Evolutionary conservation across 345 rosid species (phyloP).

Genomic region (Pistacia integerrima): DNA sequence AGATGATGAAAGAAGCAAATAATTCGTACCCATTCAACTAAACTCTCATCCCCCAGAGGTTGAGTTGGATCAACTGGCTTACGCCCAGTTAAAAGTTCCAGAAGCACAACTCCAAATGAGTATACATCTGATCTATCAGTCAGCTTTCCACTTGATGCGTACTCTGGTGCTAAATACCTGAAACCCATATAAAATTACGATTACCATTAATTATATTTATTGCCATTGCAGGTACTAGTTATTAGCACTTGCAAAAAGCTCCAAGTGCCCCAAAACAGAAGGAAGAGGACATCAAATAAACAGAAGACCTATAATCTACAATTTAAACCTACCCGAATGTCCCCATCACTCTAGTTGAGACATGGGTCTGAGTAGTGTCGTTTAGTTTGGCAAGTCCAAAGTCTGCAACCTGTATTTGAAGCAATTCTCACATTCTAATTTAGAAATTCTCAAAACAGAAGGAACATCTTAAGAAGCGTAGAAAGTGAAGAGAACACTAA

Average conservation of each 20-base stretch:
- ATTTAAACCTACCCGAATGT: conserved; percentile 81
- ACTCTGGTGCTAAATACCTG: conserved; percentile 97
- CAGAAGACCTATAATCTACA: conserved; percentile 6
- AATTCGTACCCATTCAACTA: conserved; percentile 92
- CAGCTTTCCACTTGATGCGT: conserved; percentile 93
- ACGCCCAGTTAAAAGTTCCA: conserved; percentile 93
- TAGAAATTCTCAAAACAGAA: background rate
- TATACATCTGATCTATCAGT: conserved; percentile 94
- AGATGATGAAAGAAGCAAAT: conserved; percentile 4
- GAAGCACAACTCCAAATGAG: conserved; percentile 96
- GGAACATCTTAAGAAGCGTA: background rate
- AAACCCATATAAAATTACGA: conserved; percentile 13
- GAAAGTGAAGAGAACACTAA: conserved; percentile 21
- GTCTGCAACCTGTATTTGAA: conserved; percentile 79
- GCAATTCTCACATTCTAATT: background rate
- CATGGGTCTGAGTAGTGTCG: conserved; percentile 82
- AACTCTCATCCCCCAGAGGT: conserved; percentile 95
- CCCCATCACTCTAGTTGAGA: conserved; percentile 99
- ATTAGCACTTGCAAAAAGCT: background rate
- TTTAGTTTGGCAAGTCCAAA: conserved; percentile 95
- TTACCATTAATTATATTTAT: too few relatives aligned
- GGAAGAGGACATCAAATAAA: background rate
- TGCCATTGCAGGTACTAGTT: too few relatives aligned
- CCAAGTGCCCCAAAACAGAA: background rate
- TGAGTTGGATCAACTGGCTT: conserved; percentile 81